phyloP scores from a whole-genome alignment of 2,329 filamentous ascomycete species.

The Pseudogymnoascus pannorum region DNA sequence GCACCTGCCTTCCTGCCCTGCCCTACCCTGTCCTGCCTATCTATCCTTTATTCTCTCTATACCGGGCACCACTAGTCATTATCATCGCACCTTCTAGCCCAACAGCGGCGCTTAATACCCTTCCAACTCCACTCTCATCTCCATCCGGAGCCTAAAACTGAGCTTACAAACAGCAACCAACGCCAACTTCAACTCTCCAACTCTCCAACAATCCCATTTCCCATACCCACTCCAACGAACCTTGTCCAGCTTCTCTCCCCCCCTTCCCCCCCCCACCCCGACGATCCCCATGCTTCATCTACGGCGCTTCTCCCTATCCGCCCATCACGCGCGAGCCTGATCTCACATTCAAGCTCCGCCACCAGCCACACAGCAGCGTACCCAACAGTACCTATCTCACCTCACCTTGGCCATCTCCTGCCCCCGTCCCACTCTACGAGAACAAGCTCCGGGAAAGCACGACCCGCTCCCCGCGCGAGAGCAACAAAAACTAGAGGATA shows the following conservation, averaged over 20 bases:
- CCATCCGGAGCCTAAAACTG: not conserved
- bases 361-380: not conserved
- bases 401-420: not conserved
- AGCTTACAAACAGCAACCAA: not conserved
- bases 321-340: not conserved
- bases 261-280: too few relatives aligned
- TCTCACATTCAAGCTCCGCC: not conserved
- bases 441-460: not conserved
- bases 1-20: not conserved
- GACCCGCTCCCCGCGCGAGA: not conserved
- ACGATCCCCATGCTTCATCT: not conserved
- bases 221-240: not conserved
- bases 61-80: not conserved
- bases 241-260: not conserved
- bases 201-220: not conserved
- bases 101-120: not conserved
- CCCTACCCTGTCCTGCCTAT: not conserved
- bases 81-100: not conserved
- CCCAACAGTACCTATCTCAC: not conserved
- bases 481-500: not conserved
- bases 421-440: not conserved
- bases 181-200: not conserved
- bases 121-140: not conserved
- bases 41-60: not conserved
- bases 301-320: not conserved